Evolutionary conservation across 1,139 yeast species (phyloP), one percentile per base, ranked within the genome.

Genomic region (Suhomyces taliae): DNA sequence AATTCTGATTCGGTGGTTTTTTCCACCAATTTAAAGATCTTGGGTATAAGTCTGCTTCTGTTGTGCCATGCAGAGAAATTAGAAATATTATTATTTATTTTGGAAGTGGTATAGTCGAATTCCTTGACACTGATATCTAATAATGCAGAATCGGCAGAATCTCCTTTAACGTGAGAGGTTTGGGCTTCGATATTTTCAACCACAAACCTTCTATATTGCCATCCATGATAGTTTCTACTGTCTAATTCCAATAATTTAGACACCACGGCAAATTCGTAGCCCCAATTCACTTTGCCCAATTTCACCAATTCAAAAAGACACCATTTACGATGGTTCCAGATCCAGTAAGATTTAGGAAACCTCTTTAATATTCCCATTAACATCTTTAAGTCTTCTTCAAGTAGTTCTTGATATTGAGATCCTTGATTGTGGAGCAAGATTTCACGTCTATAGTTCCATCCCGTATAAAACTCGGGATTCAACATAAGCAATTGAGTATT

Each of bases 61-160:
- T 90, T 89, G 66, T 93, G 97, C 96, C 97, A 91, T 10, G 99
- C 98, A 2, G 96, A 88, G 61, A 87, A 93, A 64, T 93, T 95
- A 43, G 97, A 88, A 47, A 91, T 89, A 65, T 93, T 88, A 48
- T 76, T 78, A 56, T 87, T 87, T 59, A 91, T 89, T 69, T 86
- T 87, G 46, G 72, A 64, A 0, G 93, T 87, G 3, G 98, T 90
- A 66, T 82, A 93, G 24, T 78, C 78, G 56, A 89, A 84, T 65
- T 95, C 99, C 6, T 69, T 61, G 38, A 67, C 49, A 47, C 65
- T 60, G 11, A 74, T 58, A 9, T 66, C 45, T 59, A 70, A 49
- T 43, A 59, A 29, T 45, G 65, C 48, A 4, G 37, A 10, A 12
- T 40, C 44, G 0, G 32, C 36, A 8, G 41, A 11, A 8, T 33